A percentile compares a stretch with the other conserved stretches of the same genome.
Conservation (phyloP, 371 early-diverging fungal species). For the Coemansia sp. region DNA sequence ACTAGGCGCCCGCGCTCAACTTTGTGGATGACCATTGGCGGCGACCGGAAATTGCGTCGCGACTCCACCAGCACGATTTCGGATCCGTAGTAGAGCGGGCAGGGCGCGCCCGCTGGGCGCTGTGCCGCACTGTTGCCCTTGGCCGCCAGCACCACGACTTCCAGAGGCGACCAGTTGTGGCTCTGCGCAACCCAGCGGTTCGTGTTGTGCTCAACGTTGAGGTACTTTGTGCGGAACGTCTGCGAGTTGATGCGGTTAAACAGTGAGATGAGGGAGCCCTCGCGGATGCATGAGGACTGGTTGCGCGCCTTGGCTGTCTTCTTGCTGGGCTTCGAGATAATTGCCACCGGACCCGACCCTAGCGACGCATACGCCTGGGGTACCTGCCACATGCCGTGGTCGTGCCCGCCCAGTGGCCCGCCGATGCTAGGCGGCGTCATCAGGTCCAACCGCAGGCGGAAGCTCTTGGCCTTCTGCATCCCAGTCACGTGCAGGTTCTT, state of each 20-base stretch:
- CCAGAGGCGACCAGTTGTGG: constrained; percentile 74
- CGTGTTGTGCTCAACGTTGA: constrained; percentile 61
- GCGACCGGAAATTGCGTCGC: constrained; percentile 65
- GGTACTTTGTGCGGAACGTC: constrained; percentile 80
- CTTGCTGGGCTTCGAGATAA: constrained; percentile 85
- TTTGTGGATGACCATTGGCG: constrained; percentile 72
- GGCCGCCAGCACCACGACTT: constrained; percentile 56
- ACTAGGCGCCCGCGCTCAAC: constrained; percentile 74
- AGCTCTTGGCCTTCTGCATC: constrained; percentile 73
- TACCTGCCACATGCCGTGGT: constrained; percentile 14
- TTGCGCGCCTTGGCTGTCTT: constrained; percentile 79
- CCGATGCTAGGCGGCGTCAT: constrained; percentile 28
- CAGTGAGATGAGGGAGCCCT: constrained; percentile 67
- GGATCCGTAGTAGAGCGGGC: constrained; percentile 72
- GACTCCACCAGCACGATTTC: constrained; percentile 68
- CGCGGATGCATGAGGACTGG: constrained; percentile 69
- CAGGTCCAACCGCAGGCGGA: constrained; percentile 62
- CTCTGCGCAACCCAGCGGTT: constrained; percentile 69
- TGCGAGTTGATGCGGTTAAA: constrained; percentile 83
- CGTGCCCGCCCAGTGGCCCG: constrained; percentile 10
- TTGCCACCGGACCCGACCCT: constrained; percentile 68
- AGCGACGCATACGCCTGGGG: constrained; percentile 60
- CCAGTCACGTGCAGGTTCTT: constrained; percentile 72
- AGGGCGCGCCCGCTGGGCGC: constrained; percentile 7
- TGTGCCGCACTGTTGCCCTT: constrained; percentile 35